Evolutionary conservation across 257 asterid genomes (phyloP).

Genomic region (Anisodus acutangulus): DNA sequence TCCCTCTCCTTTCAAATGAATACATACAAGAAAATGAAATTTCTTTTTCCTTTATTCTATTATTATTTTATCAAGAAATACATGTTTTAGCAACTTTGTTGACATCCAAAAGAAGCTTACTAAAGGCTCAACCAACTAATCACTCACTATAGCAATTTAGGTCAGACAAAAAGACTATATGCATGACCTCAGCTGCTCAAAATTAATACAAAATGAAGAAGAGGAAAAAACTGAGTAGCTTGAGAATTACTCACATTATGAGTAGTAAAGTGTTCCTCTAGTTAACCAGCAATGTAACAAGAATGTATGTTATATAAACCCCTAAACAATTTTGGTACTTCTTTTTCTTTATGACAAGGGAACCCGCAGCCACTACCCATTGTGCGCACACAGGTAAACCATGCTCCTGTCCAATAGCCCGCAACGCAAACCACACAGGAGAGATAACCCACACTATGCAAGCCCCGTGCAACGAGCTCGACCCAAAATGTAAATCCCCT

Average conservation of each 20-base stretch:
- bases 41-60: not conserved
- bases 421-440: too few species aligned
- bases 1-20: constrained; percentile 5
- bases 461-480: too few species aligned
- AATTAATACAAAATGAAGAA: not conserved
- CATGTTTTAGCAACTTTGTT: constrained; percentile 5
- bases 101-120: not conserved
- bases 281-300: not conserved
- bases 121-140: not conserved
- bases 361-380: too few species aligned
- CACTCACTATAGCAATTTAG: not conserved
- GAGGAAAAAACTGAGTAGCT: not conserved
- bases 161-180: not conserved
- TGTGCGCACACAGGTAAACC: too few species aligned
- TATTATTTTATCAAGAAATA: not conserved
- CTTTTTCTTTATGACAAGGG: too few species aligned
- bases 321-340: not conserved
- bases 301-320: not conserved
- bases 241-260: not conserved
- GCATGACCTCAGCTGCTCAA: not conserved
- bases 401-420: too few species aligned
- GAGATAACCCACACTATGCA: too few species aligned
- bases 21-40: not conserved
- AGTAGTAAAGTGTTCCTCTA: not conserved
- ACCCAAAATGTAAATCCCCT: too few species aligned